Conservation (phyloP, 75 land plant genomes). For the Isoetes taiwanensis region DNA sequence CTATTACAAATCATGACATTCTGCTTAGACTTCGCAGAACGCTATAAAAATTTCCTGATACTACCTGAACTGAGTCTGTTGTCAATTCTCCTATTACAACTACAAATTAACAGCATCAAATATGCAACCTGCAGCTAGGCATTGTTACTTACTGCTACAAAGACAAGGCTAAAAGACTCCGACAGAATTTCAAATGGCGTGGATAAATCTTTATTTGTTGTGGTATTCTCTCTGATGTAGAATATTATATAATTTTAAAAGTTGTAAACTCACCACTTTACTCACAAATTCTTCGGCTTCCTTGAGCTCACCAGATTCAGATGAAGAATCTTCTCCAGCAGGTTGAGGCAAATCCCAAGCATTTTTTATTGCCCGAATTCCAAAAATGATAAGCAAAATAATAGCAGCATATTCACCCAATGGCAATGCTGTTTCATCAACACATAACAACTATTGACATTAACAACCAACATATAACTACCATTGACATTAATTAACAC, state of each 20-base stretch:
- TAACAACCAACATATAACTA: too few species aligned
- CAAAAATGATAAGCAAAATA: constrained; percentile 77
- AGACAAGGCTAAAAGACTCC: constrained; percentile 90
- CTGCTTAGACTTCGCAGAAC: neutral
- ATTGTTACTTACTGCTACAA: constrained; percentile 68
- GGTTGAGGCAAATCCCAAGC: constrained; percentile 83
- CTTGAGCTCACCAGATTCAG: constrained; percentile 66
- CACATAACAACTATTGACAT: too few species aligned
- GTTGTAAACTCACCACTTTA: too few species aligned
- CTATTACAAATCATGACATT: neutral
- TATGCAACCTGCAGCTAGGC: too few species aligned
- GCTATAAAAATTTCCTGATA: neutral
- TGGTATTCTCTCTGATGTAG: too few species aligned
- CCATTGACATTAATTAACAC: too few species aligned
- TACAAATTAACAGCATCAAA: too few species aligned
- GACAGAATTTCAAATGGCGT: constrained; percentile 70
- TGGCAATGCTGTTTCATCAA: constrained; percentile 97
- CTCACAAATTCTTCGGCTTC: constrained; percentile 98
- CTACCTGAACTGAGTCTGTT: too few species aligned
- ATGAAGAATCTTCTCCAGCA: constrained; percentile 14
- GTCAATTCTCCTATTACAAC: too few species aligned
- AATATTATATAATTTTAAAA: too few species aligned
- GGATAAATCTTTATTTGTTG: too few species aligned
- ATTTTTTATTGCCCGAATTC: constrained; percentile 75
- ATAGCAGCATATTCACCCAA: constrained; percentile 97